Percentiles rank a stretch among this genome's conserved stretches.
Conservation (phyloP, 495 filamentous ascomycete species). For the Penicillium cinerascens region DNA sequence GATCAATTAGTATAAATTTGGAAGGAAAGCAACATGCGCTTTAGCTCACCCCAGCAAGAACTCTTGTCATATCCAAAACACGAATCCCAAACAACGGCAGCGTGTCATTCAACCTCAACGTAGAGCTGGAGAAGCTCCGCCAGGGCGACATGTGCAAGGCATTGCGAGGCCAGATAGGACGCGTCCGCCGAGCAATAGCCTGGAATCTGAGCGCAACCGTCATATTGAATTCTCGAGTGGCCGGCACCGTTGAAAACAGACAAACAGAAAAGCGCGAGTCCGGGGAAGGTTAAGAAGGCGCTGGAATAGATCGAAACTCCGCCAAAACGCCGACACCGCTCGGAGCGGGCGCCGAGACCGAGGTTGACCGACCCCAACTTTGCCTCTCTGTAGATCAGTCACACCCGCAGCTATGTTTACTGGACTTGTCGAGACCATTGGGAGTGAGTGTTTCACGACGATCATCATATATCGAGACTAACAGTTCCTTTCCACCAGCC, state of each 20-base stretch:
- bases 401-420: constrained; percentile 77
- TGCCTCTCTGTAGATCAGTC: constrained; percentile 17
- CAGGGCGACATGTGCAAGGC: constrained; percentile 23
- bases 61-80: constrained; percentile 94
- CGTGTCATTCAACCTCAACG: constrained; percentile 28
- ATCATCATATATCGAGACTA: constrained; percentile 9
- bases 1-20: constrained; percentile 13
- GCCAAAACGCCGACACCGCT: constrained; percentile 35
- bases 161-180: constrained; percentile 19
- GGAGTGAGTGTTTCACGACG: constrained; percentile 56
- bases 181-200: constrained; percentile 24
- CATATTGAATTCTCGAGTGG: constrained; percentile 16
- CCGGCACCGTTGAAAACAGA: background rate
- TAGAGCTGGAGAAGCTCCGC: constrained; percentile 34
- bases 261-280: background rate
- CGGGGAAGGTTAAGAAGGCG: constrained; percentile 12
- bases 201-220: constrained; percentile 23
- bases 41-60: constrained; percentile 81
- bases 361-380: constrained; percentile 27
- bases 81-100: constrained; percentile 79
- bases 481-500: constrained; percentile 45
- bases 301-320: constrained; percentile 25
- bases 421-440: constrained; percentile 91
- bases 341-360: constrained; percentile 26
- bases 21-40: background rate